Conservation (phyloP, 164 flowering plant species). For the Magnolia changhungtana region DNA sequence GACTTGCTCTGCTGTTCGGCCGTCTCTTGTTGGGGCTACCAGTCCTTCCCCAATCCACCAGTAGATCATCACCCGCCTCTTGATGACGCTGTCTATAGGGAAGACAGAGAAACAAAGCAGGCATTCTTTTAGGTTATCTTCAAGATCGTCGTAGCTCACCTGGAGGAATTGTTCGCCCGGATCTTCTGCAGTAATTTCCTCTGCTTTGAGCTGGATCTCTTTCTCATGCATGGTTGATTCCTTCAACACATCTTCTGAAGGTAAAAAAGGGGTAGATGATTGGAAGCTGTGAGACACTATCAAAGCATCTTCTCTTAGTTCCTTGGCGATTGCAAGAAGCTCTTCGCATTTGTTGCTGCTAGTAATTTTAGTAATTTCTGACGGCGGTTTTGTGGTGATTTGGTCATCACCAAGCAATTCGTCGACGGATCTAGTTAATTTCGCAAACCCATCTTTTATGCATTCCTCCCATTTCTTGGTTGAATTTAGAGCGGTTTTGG, state of each 20-base stretch:
- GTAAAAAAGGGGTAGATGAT: too few species aligned
- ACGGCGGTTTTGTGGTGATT: background rate
- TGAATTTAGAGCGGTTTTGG: background rate
- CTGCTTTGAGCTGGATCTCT: background rate
- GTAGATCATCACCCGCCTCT: conserved; percentile 30
- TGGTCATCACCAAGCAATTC: background rate
- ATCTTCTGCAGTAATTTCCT: background rate
- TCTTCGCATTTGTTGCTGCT: too few species aligned
- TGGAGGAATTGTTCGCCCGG: too few species aligned
- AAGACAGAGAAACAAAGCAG: conserved; percentile 38
- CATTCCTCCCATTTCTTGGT: background rate
- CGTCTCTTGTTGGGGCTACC: background rate
- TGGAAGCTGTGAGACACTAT: background rate
- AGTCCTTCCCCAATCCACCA: conserved; percentile 52
- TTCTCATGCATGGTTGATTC: background rate
- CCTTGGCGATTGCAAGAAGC: background rate
- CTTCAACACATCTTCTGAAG: background rate
- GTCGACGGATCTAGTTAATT: background rate
- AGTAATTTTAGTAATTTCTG: background rate
- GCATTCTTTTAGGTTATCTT: conserved; percentile 15
- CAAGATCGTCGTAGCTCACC: background rate
- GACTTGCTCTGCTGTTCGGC: conserved; percentile 14
- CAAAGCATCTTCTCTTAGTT: background rate
- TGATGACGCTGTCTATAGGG: conserved; percentile 26
- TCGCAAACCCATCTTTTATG: background rate